Evolutionary conservation across 352 stramenopile genomes (phyloP).

Genomic region (Saprolegnia parasitica): DNA sequence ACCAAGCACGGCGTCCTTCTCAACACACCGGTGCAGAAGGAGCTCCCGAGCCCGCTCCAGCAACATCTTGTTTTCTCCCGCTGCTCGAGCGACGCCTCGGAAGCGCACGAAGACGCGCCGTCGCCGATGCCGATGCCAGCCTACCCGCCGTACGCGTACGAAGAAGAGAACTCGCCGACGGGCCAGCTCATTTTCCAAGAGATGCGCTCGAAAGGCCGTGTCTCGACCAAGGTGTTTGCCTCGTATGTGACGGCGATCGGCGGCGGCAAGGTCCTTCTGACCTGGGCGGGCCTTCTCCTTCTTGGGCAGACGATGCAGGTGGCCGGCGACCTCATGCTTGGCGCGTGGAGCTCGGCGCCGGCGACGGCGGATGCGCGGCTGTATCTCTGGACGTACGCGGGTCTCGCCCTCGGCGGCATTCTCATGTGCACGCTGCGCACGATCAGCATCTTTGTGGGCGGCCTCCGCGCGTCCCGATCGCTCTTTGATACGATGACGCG

Average conservation of each 20-base stretch:
- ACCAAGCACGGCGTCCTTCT: background rate
- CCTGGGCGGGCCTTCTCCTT: background rate
- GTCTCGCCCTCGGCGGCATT: conserved; percentile 44
- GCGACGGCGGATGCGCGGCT: background rate
- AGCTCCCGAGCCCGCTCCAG: background rate
- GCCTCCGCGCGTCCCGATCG: conserved; percentile 50
- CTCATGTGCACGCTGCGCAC: conserved; percentile 58
- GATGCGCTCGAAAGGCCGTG: conserved; percentile 15
- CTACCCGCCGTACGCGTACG: conserved; percentile 6
- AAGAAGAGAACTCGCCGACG: conserved; percentile 12
- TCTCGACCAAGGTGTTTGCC: conserved; percentile 1
- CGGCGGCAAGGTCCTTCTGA: conserved; percentile 3
- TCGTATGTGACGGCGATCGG: conserved; percentile 8
- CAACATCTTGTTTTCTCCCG: background rate
- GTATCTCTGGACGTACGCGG: conserved; percentile 60
- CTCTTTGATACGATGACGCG: conserved; percentile 22
- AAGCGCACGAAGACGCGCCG: background rate
- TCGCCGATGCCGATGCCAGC: conserved; percentile 1
- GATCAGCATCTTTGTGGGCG: conserved; percentile 48
- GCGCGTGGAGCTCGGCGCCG: background rate
- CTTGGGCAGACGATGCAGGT: conserved; percentile 4
- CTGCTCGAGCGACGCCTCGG: background rate
- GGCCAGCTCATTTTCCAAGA: conserved; percentile 24
- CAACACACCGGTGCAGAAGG: background rate
- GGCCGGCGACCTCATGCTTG: conserved; percentile 17